Evolutionary conservation across 2,329 filamentous ascomycete genomes (phyloP).

Genomic region (Fusarium graminum): DNA sequence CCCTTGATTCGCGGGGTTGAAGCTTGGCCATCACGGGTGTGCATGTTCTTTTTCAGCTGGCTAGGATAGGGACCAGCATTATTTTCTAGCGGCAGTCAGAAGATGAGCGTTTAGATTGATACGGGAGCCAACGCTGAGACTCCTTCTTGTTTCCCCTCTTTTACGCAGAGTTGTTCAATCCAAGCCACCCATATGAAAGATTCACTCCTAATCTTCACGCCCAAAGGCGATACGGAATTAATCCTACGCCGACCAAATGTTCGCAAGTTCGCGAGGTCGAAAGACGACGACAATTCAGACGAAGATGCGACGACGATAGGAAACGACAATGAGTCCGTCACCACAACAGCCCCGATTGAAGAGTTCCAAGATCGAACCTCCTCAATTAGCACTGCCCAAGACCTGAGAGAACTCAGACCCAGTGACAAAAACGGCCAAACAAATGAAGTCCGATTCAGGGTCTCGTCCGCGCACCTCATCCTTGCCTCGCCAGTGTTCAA

Average conservation of each 20-base stretch:
- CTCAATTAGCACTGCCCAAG: fast-evolving
- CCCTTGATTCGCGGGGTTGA: too few relatives aligned
- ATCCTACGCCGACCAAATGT: neutral
- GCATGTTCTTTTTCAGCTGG: too few relatives aligned
- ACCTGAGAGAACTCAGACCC: neutral
- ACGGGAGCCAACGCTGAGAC: too few relatives aligned
- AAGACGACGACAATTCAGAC: too few relatives aligned
- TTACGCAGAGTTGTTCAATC: too few relatives aligned
- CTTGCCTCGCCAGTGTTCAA: neutral
- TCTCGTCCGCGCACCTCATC: conserved; percentile 11
- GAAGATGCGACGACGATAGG: too few relatives aligned
- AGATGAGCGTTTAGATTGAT: too few relatives aligned
- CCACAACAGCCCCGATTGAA: fast-evolving
- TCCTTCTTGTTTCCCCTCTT: too few relatives aligned
- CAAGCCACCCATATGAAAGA: neutral
- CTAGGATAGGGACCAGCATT: too few relatives aligned
- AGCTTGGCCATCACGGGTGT: too few relatives aligned
- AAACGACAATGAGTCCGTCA: neutral
- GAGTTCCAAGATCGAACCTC: fast-evolving
- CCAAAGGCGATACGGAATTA: neutral
- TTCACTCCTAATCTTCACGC: neutral
- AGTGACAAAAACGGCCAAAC: fast-evolving
- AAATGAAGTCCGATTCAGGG: neutral
- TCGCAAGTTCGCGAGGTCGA: neutral
- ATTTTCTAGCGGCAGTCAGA: too few relatives aligned